A percentile compares a stretch with the other conserved stretches of the same genome.
These are phyloP conservation scores for Saposhnikovia divaricata DNA, from an alignment of 129 eudicot species.

Conservation along the genomic window DNA sequence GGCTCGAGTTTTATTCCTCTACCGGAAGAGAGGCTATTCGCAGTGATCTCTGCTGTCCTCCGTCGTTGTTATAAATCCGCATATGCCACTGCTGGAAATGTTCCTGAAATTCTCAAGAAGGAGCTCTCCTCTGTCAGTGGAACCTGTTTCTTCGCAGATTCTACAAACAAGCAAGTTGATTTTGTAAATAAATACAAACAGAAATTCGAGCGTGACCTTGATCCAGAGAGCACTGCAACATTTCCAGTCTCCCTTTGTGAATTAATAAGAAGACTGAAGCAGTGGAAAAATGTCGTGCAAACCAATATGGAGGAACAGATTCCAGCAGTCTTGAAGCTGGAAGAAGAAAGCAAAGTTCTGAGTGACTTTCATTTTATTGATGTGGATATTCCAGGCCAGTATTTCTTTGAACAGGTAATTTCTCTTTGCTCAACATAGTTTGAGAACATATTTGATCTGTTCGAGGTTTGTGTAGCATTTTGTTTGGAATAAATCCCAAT, in stretches of 20 bases:
- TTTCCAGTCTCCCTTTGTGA: slow-evolving; percentile 90
- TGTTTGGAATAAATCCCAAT: background rate
- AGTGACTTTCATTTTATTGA: slow-evolving; percentile 93
- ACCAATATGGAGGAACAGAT: slow-evolving; percentile 87
- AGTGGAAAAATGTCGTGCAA: slow-evolving; percentile 93
- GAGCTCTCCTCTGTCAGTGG: slow-evolving; percentile 57
- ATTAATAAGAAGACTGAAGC: slow-evolving; percentile 83
- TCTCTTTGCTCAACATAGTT: slow-evolving; percentile 35
- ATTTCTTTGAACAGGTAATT: slow-evolving; percentile 73
- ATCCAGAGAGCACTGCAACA: slow-evolving; percentile 50
- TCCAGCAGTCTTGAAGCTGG: slow-evolving; percentile 91
- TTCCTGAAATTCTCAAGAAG: slow-evolving; percentile 49
- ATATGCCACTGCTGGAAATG: slow-evolving; percentile 53
- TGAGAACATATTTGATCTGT: slow-evolving; percentile 34
- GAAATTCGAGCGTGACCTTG: slow-evolving; percentile 60
- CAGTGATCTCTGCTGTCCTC: slow-evolving; percentile 52
- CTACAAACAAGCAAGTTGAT: slow-evolving; percentile 61
- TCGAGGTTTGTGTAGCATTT: background rate
- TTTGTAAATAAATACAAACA: slow-evolving; percentile 56
- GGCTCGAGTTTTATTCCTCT: slow-evolving; percentile 54
- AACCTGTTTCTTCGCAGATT: slow-evolving; percentile 56
- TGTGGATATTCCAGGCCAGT: slow-evolving; percentile 92
- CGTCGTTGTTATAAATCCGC: slow-evolving; percentile 54
- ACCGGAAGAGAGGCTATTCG: slow-evolving; percentile 55
- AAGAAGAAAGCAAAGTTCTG: slow-evolving; percentile 95